Conservation (phyloP, 371 early-diverging fungal species). For the Mucor velutinosus region DNA sequence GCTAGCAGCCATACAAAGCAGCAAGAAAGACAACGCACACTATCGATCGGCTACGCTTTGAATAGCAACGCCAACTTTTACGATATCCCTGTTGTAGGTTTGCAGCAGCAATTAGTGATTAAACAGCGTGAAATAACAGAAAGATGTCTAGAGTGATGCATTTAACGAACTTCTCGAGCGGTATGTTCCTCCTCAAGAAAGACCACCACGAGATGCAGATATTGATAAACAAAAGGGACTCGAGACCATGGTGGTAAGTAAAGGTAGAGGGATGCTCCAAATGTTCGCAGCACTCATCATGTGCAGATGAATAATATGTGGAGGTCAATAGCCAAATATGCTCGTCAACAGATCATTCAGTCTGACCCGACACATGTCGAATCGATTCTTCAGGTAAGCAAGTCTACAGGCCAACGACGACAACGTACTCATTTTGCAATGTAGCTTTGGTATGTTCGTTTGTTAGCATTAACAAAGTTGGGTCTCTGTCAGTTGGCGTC, state of each 20-base stretch:
- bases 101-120: background rate
- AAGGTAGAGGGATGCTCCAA: background rate
- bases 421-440: background rate
- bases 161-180: slow-evolving; percentile 57
- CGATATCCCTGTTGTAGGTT: slow-evolving; percentile 58
- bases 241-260: slow-evolving; percentile 35
- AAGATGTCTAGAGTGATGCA: slow-evolving; percentile 45
- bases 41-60: slow-evolving; percentile 29
- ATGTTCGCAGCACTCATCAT: no score
- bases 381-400: slow-evolving; percentile 30
- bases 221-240: slow-evolving; percentile 34
- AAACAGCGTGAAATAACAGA: background rate
- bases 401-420: background rate
- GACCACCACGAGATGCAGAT: slow-evolving; percentile 49
- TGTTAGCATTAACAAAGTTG: slow-evolving; percentile 55
- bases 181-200: slow-evolving; percentile 55
- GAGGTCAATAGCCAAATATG: slow-evolving; percentile 61
- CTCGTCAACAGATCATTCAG: slow-evolving; percentile 53
- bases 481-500: slow-evolving; percentile 61
- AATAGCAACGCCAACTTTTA: slow-evolving; percentile 56
- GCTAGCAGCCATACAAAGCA: background rate
- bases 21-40: slow-evolving; percentile 17
- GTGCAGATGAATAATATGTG: slow-evolving; percentile 60
- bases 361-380: slow-evolving; percentile 41
- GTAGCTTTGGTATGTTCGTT: slow-evolving; percentile 60